Evolutionary conservation across 2,329 filamentous ascomycete genomes (phyloP).

Genomic region (Cercospora citrullina): DNA sequence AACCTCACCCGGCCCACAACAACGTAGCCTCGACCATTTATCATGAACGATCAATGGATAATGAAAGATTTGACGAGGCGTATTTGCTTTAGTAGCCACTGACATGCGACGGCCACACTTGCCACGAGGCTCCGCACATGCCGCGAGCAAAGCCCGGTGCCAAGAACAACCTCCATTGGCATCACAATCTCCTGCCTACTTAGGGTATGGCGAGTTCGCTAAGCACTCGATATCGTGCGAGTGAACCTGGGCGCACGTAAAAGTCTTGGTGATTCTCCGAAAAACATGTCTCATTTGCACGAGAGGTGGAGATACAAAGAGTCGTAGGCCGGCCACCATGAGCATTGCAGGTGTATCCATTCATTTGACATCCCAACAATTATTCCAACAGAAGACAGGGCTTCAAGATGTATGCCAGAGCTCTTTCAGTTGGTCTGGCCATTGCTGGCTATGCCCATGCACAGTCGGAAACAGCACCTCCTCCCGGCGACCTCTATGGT

Average conservation of each 20-base stretch:
- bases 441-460: neutral
- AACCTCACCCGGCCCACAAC: neutral
- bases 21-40: neutral
- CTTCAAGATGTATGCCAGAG: neutral
- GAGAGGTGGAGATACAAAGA: neutral
- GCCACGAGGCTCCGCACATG: neutral
- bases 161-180: neutral
- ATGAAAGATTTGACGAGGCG: neutral
- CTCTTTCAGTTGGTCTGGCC: neutral
- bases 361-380: neutral
- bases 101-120: neutral
- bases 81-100: neutral
- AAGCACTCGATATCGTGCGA: neutral
- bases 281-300: neutral
- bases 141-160: neutral
- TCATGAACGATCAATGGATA: neutral
- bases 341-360: neutral
- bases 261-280: slow-evolving; percentile 1
- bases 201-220: neutral
- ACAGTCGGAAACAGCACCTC: neutral
- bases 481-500: slow-evolving; percentile 3
- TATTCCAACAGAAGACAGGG: neutral
- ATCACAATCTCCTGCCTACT: slow-evolving; percentile 1
- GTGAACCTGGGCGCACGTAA: neutral
- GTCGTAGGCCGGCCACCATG: neutral